Conservation (phyloP, 2,329 filamentous ascomycete genomes). For the Sporothrix phasma region DNA sequence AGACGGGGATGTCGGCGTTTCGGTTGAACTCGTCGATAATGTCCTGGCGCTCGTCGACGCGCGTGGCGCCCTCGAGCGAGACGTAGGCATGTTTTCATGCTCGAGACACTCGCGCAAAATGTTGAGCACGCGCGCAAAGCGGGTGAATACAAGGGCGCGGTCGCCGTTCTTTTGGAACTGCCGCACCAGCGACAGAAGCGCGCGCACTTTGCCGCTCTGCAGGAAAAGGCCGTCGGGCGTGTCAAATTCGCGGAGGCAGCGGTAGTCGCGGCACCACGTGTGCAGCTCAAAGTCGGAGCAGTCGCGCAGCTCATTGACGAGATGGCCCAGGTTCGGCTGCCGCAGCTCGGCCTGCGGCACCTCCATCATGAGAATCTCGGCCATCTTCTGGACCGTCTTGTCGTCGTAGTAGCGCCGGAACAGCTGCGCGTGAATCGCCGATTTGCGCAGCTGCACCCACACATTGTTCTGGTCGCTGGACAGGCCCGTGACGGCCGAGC, state of each 20-base stretch:
- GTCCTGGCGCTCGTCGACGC: conserved; percentile 72
- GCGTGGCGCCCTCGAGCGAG: conserved; percentile 76
- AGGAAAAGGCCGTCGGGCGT: conserved; percentile 44
- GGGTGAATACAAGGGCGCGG: conserved; percentile 81
- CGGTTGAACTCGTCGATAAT: conserved; percentile 81
- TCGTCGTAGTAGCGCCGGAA: conserved; percentile 76
- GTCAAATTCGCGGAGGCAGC: conserved; percentile 44
- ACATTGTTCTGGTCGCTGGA: conserved; percentile 55
- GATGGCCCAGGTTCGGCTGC: conserved; percentile 41
- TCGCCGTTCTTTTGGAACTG: conserved; percentile 72
- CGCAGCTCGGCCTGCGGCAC: conserved; percentile 46
- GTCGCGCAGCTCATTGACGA: conserved; percentile 46
- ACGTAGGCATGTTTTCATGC: conserved; percentile 65
- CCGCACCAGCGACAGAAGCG: conserved; percentile 63
- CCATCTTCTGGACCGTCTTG: conserved; percentile 59
- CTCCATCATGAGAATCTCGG: conserved; percentile 62
- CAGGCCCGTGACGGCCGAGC: conserved; percentile 26
- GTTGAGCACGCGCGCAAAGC: conserved; percentile 86
- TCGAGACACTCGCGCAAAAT: conserved; percentile 77
- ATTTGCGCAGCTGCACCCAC: conserved; percentile 86
- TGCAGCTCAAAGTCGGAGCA: conserved; percentile 57
- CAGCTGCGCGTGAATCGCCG: conserved; percentile 82
- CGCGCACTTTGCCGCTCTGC: conserved; percentile 72
- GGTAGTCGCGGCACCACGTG: conserved; percentile 52
- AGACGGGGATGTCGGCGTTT: conserved; percentile 70